Evolutionary conservation across 176 grass and related monocot genomes (phyloP).

Genomic region (Oryza rufipogon): DNA sequence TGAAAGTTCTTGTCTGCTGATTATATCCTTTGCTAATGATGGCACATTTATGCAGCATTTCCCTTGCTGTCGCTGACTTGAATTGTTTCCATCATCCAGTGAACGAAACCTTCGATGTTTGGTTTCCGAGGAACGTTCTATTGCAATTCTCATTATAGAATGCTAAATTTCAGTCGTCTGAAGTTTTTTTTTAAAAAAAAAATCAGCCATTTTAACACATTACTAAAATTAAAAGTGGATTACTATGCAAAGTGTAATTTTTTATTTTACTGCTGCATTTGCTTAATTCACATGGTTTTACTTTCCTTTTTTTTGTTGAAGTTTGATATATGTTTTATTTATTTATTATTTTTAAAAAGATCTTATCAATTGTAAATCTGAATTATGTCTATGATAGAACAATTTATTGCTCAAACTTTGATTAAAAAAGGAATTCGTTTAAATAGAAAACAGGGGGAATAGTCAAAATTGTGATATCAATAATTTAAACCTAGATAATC

Average conservation of each 20-base stretch:
- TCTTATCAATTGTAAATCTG: background rate
- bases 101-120: background rate
- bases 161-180: background rate
- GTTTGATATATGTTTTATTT: background rate
- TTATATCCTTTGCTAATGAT: background rate
- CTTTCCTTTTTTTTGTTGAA: background rate
- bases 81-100: background rate
- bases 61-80: background rate
- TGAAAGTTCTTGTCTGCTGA: background rate
- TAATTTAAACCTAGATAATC: too few relatives aligned
- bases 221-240: too few relatives aligned
- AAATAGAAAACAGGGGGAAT: background rate
- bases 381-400: background rate
- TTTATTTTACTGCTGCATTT: background rate
- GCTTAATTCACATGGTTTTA: background rate
- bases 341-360: too few relatives aligned
- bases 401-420: background rate
- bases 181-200: background rate
- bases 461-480: too few relatives aligned
- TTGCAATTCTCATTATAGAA: too few relatives aligned
- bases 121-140: background rate
- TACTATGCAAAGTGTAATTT: too few relatives aligned
- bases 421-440: background rate
- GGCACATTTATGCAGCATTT: background rate
- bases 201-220: too few relatives aligned